These are phyloP conservation scores for Pestalotiopsis sp. DNA, from an alignment of 2,329 filamentous ascomycete genomes.

Conservation along the genomic window DNA sequence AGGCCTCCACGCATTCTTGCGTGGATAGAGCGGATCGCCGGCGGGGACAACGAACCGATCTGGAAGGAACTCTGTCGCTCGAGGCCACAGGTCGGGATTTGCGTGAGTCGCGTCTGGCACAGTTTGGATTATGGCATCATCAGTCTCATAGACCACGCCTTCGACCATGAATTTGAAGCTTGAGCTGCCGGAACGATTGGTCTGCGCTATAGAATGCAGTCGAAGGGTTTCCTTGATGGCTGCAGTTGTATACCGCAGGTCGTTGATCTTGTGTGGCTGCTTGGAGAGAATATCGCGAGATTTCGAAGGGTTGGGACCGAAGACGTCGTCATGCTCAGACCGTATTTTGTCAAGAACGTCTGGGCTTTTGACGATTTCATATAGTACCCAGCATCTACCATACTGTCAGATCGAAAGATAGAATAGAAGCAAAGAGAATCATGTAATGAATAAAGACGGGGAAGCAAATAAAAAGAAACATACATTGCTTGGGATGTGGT, in stretches of 20 bases:
- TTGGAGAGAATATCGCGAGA: neutral
- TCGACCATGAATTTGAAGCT: conserved; percentile 32
- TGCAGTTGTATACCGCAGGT: neutral
- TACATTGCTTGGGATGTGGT: conserved; percentile 20
- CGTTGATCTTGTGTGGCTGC: neutral
- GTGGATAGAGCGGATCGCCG: neutral
- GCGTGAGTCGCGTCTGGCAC: neutral
- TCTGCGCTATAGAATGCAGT: neutral
- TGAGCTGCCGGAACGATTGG: neutral
- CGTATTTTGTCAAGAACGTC: neutral
- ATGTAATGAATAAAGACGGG: no score
- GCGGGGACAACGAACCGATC: neutral
- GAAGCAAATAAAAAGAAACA: no score
- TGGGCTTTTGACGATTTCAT: conserved; percentile 14
- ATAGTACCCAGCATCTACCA: conserved; percentile 20
- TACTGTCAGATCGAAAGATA: neutral
- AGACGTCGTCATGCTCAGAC: neutral
- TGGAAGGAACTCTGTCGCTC: neutral
- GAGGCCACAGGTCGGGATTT: neutral
- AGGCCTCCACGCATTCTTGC: neutral
- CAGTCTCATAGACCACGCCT: conserved; percentile 22
- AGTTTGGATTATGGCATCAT: conserved; percentile 26
- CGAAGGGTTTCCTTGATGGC: conserved; percentile 2
- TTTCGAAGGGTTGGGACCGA: neutral
- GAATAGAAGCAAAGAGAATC: no score